phyloP scores from a whole-genome alignment of 169 alveolate genomes.

The Cryptosporidium canis region DNA sequence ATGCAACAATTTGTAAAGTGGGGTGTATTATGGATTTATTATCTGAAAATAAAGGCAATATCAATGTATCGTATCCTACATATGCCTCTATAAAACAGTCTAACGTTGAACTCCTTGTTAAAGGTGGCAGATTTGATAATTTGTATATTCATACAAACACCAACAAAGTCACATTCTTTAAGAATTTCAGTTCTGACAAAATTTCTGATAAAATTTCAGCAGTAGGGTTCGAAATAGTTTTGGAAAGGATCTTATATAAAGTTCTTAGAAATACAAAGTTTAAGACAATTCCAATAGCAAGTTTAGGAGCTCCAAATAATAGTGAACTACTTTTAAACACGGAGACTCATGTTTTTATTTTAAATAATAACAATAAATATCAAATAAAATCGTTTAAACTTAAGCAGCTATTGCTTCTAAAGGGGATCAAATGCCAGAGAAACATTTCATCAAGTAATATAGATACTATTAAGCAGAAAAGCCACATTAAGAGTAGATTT shows the following conservation, averaged over 20 bases:
- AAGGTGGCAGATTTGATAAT: conserved; percentile 67
- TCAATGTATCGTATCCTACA: background rate
- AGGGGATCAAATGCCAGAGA: conserved; percentile 67
- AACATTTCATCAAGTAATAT: conserved; percentile 4
- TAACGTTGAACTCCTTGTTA: conserved; percentile 27
- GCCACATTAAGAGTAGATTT: background rate
- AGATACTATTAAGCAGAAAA: conserved; percentile 1
- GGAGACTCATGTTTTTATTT: conserved; percentile 16
- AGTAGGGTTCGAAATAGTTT: conserved; percentile 55
- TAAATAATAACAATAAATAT: conserved; percentile 20
- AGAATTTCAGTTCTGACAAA: background rate
- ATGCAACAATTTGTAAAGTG: conserved; percentile 38
- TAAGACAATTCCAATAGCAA: background rate
- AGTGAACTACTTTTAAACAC: background rate
- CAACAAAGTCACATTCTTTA: background rate
- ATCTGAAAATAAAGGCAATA: conserved; percentile 1
- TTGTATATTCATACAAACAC: conserved; percentile 38
- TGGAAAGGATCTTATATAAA: conserved; percentile 38
- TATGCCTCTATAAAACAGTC: background rate
- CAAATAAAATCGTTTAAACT: conserved; percentile 45
- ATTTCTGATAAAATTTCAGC: conserved; percentile 33
- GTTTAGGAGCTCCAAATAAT: background rate
- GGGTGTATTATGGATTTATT: conserved; percentile 56
- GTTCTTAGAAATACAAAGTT: background rate
- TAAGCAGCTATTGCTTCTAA: conserved; percentile 39